These are phyloP conservation scores for Mycosarcoma maydis DNA, from an alignment of 1,284 basidiomycete species.

Conservation along the genomic window DNA sequence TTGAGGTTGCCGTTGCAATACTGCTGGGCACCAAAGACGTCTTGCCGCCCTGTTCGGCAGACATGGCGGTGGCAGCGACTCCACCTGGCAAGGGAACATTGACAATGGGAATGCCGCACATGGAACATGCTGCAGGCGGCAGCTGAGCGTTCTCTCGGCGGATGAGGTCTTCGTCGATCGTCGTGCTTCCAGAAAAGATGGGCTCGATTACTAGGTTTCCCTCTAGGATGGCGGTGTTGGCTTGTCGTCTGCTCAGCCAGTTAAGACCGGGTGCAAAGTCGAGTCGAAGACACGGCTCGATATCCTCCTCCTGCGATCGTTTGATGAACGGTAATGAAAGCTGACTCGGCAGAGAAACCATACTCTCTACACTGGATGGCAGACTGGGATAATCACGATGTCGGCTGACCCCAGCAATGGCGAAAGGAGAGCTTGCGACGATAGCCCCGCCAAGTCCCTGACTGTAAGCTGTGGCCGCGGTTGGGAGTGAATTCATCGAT, in stretches of 20 bases:
- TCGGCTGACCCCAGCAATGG: slow-evolving; percentile 71
- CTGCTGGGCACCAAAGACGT: slow-evolving; percentile 37
- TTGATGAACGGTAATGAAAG: slow-evolving; percentile 82
- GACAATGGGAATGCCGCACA: slow-evolving; percentile 60
- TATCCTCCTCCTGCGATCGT: slow-evolving; percentile 84
- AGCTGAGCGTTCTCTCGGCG: slow-evolving; percentile 51
- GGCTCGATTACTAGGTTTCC: slow-evolving; percentile 92
- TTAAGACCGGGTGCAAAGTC: slow-evolving; percentile 93
- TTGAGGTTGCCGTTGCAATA: slow-evolving; percentile 45
- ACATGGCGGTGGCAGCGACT: slow-evolving; percentile 28
- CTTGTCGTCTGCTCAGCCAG: slow-evolving; percentile 88
- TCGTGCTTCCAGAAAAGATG: slow-evolving; percentile 70
- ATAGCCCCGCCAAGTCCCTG: slow-evolving; percentile 25
- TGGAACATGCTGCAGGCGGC: slow-evolving; percentile 59
- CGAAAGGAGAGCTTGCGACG: slow-evolving; percentile 41
- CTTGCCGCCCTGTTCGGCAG: slow-evolving; percentile 37
- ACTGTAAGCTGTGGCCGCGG: slow-evolving; percentile 47
- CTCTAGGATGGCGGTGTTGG: slow-evolving; percentile 83
- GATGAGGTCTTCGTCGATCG: slow-evolving; percentile 52
- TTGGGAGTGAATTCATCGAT: slow-evolving; percentile 2
- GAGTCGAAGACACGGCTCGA: slow-evolving; percentile 90
- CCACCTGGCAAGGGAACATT: slow-evolving; percentile 59
- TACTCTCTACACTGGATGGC: slow-evolving; percentile 59
- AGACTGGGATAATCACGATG: slow-evolving; percentile 74
- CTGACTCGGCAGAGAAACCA: slow-evolving; percentile 64